Evolutionary conservation across 306 rosid genomes (phyloP).

Genomic region (Begonia peltatifolia): DNA sequence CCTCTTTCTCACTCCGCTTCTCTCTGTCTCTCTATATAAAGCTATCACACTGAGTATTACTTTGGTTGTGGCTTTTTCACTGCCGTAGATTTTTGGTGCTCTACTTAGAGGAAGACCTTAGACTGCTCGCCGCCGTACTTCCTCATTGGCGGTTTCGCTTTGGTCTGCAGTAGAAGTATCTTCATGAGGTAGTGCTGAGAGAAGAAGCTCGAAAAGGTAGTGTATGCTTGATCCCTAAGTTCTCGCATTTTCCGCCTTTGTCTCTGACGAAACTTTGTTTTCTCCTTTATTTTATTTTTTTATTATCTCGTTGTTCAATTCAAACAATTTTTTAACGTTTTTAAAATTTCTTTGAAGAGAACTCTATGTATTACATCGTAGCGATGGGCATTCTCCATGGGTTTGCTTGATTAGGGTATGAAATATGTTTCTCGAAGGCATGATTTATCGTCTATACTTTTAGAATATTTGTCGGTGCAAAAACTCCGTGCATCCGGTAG

Average conservation of each 20-base stretch:
- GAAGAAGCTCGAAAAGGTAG: neutral
- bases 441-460: neutral
- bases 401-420: neutral
- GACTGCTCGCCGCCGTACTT: no score
- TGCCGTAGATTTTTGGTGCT: no score
- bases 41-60: neutral
- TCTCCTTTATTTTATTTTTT: neutral
- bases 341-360: neutral
- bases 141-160: no score
- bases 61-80: no score
- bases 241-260: neutral
- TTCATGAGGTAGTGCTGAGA: neutral
- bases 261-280: neutral
- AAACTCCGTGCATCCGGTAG: no score
- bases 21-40: neutral
- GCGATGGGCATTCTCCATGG: neutral
- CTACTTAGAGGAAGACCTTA: no score
- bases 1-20: neutral
- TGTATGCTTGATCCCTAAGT: neutral
- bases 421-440: neutral
- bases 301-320: neutral
- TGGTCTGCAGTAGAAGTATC: neutral
- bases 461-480: no score
- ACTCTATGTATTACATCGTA: no score
- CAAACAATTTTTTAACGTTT: neutral